Base-by-base conservation (phyloP, 2,329 filamentous ascomycete species). In the Botrytis squamosa region DNA sequence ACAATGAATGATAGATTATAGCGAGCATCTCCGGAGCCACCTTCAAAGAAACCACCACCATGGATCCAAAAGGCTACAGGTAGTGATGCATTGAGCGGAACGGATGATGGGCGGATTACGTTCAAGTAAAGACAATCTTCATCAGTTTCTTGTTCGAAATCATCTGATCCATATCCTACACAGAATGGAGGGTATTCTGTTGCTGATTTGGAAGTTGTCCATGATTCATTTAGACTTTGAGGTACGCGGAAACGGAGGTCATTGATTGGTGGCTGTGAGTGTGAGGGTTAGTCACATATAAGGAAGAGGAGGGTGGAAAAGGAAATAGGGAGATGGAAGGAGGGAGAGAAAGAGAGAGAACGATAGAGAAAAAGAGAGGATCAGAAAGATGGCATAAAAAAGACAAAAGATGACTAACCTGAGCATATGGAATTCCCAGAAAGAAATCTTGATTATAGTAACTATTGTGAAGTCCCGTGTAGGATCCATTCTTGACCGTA, bases 61-160 rank as follows among this genome's bases (percentile, higher is more conserved):
- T 89, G 85, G 64, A 89, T 88, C 87, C 87, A 89, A 0, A 88
- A 83, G 16, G 83, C 83, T 5, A 89, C 85, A 85, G 88, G n/a
- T 87, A 82, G 52, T 7, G 25, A 29, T 18, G 38, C 40, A 16
- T 59, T 70, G 10, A 14, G 46, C 6, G 22, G 66, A 29, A 25
- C 64, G 46, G 7, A 62, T 40, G 83, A 79, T 0, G 86, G 86
- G 22, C 87, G 83, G 36, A 89, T 82, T 9, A 90, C 83, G 74
- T 88, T 88, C 74, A 89, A 80, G 66, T 86, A 87, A 16, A 89
- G 82, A 75, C 88, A 89, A 74, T 88, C 84, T 78, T 89, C 87
- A 14, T 77, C 76, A 10, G 75, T 20, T 2, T 36, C 49, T 36
- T 77, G 71, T 20, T 74, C 75, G 14, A 38, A 69, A 49, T 77